These are phyloP conservation scores for Dictyophora rubrovolvata DNA, from an alignment of 768 basidiomycete genomes.

Conservation along the genomic window DNA sequence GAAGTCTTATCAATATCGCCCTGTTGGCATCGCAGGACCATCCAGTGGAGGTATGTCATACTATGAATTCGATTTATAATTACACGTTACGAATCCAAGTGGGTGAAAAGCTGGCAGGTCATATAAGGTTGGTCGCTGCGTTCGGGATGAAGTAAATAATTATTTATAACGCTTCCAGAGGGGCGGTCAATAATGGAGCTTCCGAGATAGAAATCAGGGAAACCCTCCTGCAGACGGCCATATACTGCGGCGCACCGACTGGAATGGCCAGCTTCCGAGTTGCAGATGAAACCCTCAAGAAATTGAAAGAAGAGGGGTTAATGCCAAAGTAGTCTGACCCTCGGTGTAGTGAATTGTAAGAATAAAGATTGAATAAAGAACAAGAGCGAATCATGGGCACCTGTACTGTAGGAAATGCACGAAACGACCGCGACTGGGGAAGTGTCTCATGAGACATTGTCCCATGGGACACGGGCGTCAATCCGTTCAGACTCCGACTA, in stretches of 20 bases:
- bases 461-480: too few species aligned
- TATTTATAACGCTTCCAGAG: neutral
- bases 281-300: neutral
- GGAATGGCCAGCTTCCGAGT: conserved; percentile 8
- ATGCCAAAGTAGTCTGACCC: neutral
- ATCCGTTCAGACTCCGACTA: too few species aligned
- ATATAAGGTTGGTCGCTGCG: conserved; percentile 2
- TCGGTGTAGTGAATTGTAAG: too few species aligned
- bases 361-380: neutral
- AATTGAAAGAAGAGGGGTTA: conserved; percentile 7
- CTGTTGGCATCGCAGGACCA: conserved; percentile 5
- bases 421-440: too few species aligned
- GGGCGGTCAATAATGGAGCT: conserved; percentile 8
- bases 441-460: too few species aligned
- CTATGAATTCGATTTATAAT: neutral
- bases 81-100: neutral
- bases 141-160: too few species aligned
- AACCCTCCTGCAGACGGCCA: conserved; percentile 5
- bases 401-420: too few species aligned
- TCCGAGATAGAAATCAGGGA: conserved; percentile 8
- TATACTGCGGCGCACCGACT: conserved; percentile 7
- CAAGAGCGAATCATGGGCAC: neutral
- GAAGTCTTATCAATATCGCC: conserved; percentile 9
- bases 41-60: conserved; percentile 2
- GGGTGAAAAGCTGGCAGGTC: conserved; percentile 2